Evolutionary conservation across 2,329 filamentous ascomycete species (phyloP).

Genomic region (Corynespora cassiicola): DNA sequence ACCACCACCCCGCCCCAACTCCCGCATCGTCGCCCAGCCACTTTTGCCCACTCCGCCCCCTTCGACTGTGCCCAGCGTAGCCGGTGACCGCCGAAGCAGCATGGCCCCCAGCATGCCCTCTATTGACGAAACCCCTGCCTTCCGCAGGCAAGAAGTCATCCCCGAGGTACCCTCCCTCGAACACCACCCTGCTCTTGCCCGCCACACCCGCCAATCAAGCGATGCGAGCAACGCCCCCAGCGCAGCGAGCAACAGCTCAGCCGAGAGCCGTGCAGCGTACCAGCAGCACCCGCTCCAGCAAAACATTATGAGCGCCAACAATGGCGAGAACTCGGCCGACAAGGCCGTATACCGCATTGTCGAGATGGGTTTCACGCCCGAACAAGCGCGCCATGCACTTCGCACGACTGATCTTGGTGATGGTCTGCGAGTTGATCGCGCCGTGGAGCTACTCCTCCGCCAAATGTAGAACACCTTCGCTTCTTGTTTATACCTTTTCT

Average conservation of each 20-base stretch:
- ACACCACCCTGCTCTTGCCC: constrained; percentile 27
- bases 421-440: constrained; percentile 63
- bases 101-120: constrained; percentile 38
- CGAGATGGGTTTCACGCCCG: constrained; percentile 64
- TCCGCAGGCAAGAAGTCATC: constrained; percentile 15
- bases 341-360: constrained; percentile 64
- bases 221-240: constrained; percentile 9
- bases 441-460: constrained; percentile 61
- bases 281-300: constrained; percentile 42
- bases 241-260: constrained; percentile 8
- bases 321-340: constrained; percentile 61
- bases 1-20: constrained; percentile 19
- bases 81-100: constrained; percentile 27
- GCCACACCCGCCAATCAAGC: constrained; percentile 9
- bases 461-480: constrained; percentile 5
- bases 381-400: constrained; percentile 63
- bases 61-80: constrained; percentile 30
- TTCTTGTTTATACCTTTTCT: constrained; percentile 5
- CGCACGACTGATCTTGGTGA: constrained; percentile 66
- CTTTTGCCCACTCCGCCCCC: constrained; percentile 38
- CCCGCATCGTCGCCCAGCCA: constrained; percentile 34
- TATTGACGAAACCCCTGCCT: constrained; percentile 35
- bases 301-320: constrained; percentile 33
- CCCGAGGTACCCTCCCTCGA: constrained; percentile 20
- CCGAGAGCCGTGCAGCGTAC: constrained; percentile 22